phyloP scores from a whole-genome alignment of 257 asterid genomes.

The Jacaranda copaia region DNA sequence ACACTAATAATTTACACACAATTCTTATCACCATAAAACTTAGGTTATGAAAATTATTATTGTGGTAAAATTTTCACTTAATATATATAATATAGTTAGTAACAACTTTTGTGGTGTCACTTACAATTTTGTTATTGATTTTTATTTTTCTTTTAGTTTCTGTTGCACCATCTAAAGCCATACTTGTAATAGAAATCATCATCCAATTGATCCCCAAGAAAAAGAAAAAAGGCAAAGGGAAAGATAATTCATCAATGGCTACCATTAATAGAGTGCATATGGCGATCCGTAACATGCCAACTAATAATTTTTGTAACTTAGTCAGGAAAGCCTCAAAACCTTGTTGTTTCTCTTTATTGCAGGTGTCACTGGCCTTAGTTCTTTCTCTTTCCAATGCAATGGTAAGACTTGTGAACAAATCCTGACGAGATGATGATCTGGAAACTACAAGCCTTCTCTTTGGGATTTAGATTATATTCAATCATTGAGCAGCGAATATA shows the following conservation, averaged over 20 bases:
- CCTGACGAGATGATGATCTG: constrained; percentile 37
- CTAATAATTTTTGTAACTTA: background rate
- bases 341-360: too few species aligned
- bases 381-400: background rate
- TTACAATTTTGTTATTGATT: too few species aligned
- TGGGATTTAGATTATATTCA: constrained; percentile 51
- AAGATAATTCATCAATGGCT: constrained; percentile 10
- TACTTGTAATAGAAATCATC: too few species aligned
- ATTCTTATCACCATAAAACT: too few species aligned
- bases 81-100: too few species aligned
- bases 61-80: too few species aligned
- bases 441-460: constrained; percentile 51
- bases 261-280: background rate
- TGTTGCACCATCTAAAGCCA: too few species aligned
- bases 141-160: too few species aligned
- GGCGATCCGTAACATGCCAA: constrained; percentile 18
- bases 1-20: too few species aligned
- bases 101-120: too few species aligned
- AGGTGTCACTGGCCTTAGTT: background rate
- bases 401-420: background rate
- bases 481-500: constrained; percentile 41
- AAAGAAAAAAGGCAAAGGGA: background rate
- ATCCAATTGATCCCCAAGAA: background rate
- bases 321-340: background rate
- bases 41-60: too few species aligned